phyloP scores from a whole-genome alignment of 2,329 filamentous ascomycete species.

The Dothistroma septosporum region DNA sequence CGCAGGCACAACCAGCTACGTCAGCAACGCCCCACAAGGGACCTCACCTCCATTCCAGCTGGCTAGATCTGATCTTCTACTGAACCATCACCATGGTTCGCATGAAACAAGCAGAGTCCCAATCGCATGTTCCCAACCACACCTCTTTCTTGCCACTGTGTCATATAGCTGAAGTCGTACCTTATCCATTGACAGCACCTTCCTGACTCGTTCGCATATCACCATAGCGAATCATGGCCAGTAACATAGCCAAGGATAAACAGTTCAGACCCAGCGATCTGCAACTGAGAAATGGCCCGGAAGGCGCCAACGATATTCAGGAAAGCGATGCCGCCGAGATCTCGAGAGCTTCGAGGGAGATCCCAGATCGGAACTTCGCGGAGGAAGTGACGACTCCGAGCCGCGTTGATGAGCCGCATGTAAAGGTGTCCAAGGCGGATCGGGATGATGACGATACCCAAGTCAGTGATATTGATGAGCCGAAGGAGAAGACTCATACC shows the following conservation, averaged over 20 bases:
- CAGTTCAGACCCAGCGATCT: background rate
- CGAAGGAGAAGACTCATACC: background rate
- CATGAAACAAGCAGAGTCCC: background rate
- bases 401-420: background rate
- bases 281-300: background rate
- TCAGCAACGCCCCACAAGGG: background rate
- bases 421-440: background rate
- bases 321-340: background rate
- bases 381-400: background rate
- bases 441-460: background rate
- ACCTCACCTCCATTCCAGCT: background rate
- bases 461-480: constrained; percentile 3
- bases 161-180: background rate
- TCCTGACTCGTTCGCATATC: background rate
- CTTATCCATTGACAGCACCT: background rate
- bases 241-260: background rate
- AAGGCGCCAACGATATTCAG: background rate
- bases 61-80: background rate
- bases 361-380: background rate
- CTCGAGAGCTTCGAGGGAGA: background rate
- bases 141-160: background rate
- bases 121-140: background rate
- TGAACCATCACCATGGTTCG: background rate
- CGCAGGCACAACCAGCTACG: constrained; percentile 3
- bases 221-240: background rate